Conservation (phyloP, 495 filamentous ascomycete genomes). For the Aspergillus haitiensis region DNA sequence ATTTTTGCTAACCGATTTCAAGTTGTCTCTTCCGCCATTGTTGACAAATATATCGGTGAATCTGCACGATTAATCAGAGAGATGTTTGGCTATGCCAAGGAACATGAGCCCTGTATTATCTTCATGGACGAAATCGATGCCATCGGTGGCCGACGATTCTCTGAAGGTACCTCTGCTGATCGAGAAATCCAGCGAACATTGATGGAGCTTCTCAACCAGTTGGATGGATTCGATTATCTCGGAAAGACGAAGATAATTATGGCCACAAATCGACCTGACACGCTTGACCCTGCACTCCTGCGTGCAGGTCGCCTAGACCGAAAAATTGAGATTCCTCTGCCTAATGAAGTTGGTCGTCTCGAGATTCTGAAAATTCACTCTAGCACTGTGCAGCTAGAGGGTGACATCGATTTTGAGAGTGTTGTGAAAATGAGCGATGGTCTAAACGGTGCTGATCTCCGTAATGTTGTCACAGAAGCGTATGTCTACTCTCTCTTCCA, state of each 20-base stretch:
- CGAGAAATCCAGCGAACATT: constrained; percentile 98
- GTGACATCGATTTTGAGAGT: constrained; percentile 98
- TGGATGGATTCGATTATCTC: constrained; percentile 98
- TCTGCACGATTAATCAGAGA: constrained; percentile 96
- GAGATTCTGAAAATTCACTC: constrained; percentile 99
- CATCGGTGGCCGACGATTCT: constrained; percentile 95
- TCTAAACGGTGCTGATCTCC: constrained; percentile 93
- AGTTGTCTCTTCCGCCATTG: constrained; percentile 99
- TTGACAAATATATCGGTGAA: constrained; percentile 99
- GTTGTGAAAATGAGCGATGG: constrained; percentile 99
- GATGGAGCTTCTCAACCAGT: constrained; percentile 98
- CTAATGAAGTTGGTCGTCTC: constrained; percentile 96
- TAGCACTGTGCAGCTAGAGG: constrained; percentile 78
- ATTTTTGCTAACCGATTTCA: constrained; percentile 27
- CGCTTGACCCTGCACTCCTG: constrained; percentile 90
- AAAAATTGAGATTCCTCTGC: constrained; percentile 98
- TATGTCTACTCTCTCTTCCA: constrained; percentile 50
- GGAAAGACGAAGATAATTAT: constrained; percentile 99
- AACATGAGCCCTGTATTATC: constrained; percentile 99
- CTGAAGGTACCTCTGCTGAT: constrained; percentile 97
- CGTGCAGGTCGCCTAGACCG: constrained; percentile 92
- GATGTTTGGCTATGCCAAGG: constrained; percentile 99
- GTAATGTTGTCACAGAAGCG: constrained; percentile 99
- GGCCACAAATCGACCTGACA: constrained; percentile 98
- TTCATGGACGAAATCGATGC: constrained; percentile 99